Conservation (phyloP, 140 eudicot species). For the Ambrosia hybrid region DNA sequence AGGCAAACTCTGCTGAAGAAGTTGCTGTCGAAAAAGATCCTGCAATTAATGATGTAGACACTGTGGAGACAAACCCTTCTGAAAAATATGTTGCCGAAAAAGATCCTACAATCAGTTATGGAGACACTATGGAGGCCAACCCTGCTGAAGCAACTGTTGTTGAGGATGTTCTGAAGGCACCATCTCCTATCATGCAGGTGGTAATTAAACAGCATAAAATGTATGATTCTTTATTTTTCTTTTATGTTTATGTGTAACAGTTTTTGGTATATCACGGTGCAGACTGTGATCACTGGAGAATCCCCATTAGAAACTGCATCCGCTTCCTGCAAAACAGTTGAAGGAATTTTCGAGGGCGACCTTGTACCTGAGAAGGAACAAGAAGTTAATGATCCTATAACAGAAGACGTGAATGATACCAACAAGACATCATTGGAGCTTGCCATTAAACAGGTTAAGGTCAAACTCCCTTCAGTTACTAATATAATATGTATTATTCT, state of each 20-base stretch:
- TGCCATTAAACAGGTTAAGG: slow-evolving; percentile 31
- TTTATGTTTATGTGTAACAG: slow-evolving; percentile 23
- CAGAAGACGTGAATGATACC: slow-evolving; percentile 17
- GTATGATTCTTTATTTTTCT: slow-evolving; percentile 11
- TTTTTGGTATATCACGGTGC: slow-evolving; percentile 21
- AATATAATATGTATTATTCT: too few relatives aligned
- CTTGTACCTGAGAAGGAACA: slow-evolving; percentile 25
- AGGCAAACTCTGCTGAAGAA: background rate
- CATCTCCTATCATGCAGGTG: slow-evolving; percentile 16
- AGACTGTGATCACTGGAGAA: slow-evolving; percentile 20
- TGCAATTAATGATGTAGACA: background rate
- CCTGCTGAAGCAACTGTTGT: slow-evolving; percentile 21
- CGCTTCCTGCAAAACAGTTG: slow-evolving; percentile 15
- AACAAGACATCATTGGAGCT: slow-evolving; percentile 29
- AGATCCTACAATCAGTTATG: background rate
- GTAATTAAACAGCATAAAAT: slow-evolving; percentile 2
- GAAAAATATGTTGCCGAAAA: background rate
- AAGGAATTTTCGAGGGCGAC: slow-evolving; percentile 14
- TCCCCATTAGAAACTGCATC: slow-evolving; percentile 25
- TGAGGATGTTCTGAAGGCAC: slow-evolving; percentile 21
- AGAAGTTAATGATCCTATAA: slow-evolving; percentile 15
- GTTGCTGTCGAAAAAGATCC: background rate
- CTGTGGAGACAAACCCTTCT: slow-evolving; percentile 17
- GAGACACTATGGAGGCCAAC: slow-evolving; percentile 6
- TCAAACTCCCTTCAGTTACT: slow-evolving; percentile 17